Percentiles rank a stretch among this genome's conserved stretches.
phyloP scores from a whole-genome alignment of 257 asterid genomes.

The Striga asiatica region DNA sequence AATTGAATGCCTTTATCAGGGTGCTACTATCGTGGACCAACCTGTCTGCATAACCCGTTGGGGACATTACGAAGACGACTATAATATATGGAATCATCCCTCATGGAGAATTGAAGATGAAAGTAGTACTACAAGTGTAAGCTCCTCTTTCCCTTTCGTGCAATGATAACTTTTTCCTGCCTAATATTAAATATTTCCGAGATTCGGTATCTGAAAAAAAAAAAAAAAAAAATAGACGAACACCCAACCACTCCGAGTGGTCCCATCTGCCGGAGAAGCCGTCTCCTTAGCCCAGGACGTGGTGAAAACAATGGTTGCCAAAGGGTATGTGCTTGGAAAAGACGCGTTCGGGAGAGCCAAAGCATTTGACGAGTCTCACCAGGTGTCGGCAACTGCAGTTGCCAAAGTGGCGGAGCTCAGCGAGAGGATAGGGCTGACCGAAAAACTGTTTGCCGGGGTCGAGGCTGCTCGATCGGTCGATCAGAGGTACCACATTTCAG shows the following conservation, averaged over 20 bases:
- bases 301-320: constrained; percentile 67
- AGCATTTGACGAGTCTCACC: constrained; percentile 80
- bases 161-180: not conserved
- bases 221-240: too few relatives aligned
- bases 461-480: constrained; percentile 61
- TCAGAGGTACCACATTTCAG: constrained; percentile 48
- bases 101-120: constrained; percentile 60
- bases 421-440: constrained; percentile 64
- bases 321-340: constrained; percentile 74
- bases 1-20: constrained; percentile 33
- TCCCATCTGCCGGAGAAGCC: constrained; percentile 87
- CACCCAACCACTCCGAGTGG: constrained; percentile 22
- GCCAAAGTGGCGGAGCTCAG: constrained; percentile 85
- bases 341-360: constrained; percentile 75
- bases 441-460: constrained; percentile 70
- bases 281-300: constrained; percentile 75
- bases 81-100: constrained; percentile 50
- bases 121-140: constrained; percentile 32
- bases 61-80: constrained; percentile 66
- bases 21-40: constrained; percentile 80
- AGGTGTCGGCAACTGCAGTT: constrained; percentile 83
- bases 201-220: too few relatives aligned
- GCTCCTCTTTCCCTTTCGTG: constrained; percentile 1
- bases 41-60: constrained; percentile 83
- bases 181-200: too few relatives aligned